A percentile compares a stretch with the other conserved stretches of the same genome.
These are phyloP conservation scores for Pseudocercospora pini-densiflorae DNA, from an alignment of 2,329 filamentous ascomycete genomes.

Conservation along the genomic window DNA sequence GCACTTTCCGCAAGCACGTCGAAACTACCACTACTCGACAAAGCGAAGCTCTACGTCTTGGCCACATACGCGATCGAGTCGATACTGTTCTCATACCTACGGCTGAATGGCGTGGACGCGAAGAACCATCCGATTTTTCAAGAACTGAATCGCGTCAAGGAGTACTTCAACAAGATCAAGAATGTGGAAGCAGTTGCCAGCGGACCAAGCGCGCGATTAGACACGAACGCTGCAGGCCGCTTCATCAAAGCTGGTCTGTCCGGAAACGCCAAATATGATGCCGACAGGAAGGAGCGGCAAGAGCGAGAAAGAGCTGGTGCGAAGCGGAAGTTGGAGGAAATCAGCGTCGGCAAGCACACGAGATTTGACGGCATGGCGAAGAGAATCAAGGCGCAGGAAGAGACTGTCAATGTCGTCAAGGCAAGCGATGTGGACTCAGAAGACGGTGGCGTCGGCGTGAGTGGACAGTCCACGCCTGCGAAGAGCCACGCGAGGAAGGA, in stretches of 20 bases:
- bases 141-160: slow-evolving; percentile 83
- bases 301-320: slow-evolving; percentile 43
- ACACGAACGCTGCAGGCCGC: slow-evolving; percentile 78
- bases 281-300: slow-evolving; percentile 43
- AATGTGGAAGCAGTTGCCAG: slow-evolving; percentile 58
- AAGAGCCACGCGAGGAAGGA: neutral
- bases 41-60: slow-evolving; percentile 90
- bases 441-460: neutral
- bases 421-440: slow-evolving; percentile 20
- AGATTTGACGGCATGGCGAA: slow-evolving; percentile 41
- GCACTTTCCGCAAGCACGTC: slow-evolving; percentile 70
- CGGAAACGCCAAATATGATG: slow-evolving; percentile 52
- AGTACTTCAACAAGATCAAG: slow-evolving; percentile 94
- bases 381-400: slow-evolving; percentile 37
- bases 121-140: slow-evolving; percentile 82
- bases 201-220: slow-evolving; percentile 59
- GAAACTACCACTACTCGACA: slow-evolving; percentile 88
- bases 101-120: slow-evolving; percentile 78
- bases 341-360: slow-evolving; percentile 39
- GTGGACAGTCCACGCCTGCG: neutral
- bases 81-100: slow-evolving; percentile 81
- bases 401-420: slow-evolving; percentile 21
- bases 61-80: slow-evolving; percentile 89
- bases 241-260: slow-evolving; percentile 81
- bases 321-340: slow-evolving; percentile 43